Base-by-base conservation (phyloP, 108 stramenopile species). In the Skeletonema menzelii region DNA sequence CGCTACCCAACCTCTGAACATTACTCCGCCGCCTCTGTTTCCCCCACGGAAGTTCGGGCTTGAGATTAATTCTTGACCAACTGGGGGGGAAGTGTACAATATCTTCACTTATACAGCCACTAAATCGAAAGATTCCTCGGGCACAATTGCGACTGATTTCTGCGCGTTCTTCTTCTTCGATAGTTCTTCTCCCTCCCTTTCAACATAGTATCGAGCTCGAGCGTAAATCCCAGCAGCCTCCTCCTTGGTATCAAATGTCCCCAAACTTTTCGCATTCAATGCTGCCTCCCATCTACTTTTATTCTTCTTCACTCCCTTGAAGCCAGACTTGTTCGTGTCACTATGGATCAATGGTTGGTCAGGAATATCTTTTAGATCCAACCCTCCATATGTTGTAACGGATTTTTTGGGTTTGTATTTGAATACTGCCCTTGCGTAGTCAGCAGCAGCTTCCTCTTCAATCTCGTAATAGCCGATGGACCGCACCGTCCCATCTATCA, bases 171-270 rank as follows among this genome's bases (percentile, higher is more conserved):
- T 40, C 14, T 40, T 42, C 15, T 11, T 4, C 15, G 40, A 4
- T 42, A 0, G 15, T 42, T n/a, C 15, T 42, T n/a, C 15, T 15
- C 27, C 57, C 19, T 7, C 14, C 13, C 13, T 31, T 0, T 22
- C 57, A 24, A 34, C 13, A n/a, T 58, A 58, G 27, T 14, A 58
- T 13, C 14, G 24, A 40, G 57, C 57, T 0, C 57, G 24, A 58
- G 57, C 57, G 20, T 58, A 58, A 58, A 58, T 40, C 20, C 24
- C 27, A 31, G 57, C 22, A 27, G 57, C 57, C 57, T 58, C 57
- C 57, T 58, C 57, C 13, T 24, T 24, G 4, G 57, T 58, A 15
- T 58, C 57, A 40, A 58, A 58, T 24, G 57, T 58, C 32, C 57
- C 57, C 57, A 58, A 40, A 13, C 6, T 58, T 14, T 58, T 58